Conservation (phyloP, 441 rosid genomes). For the Hypseocharis bilobata region DNA sequence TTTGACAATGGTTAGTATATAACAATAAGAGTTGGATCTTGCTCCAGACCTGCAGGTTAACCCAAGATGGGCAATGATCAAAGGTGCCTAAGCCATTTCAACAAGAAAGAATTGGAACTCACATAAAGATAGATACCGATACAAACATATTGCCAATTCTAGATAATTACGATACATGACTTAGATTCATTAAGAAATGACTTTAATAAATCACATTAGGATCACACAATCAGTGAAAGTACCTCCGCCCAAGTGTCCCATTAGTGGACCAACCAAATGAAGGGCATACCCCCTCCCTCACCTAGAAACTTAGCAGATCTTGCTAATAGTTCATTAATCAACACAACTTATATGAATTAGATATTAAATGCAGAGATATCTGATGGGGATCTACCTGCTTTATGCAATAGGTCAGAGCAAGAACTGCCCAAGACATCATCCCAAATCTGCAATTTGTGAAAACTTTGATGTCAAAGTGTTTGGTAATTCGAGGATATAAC, state of each 20-base stretch:
- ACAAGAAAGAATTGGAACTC: neutral
- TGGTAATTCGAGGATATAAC: slow-evolving; percentile 91
- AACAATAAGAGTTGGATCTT: slow-evolving; percentile 6
- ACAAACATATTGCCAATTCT: neutral
- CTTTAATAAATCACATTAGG: neutral
- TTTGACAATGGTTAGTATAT: neutral
- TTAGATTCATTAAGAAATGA: neutral
- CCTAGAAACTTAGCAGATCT: slow-evolving; percentile 2
- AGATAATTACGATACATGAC: neutral
- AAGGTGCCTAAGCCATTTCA: slow-evolving; percentile 1
- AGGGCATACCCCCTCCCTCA: neutral
- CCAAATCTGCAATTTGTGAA: slow-evolving; percentile 98
- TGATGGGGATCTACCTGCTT: slow-evolving; percentile 57
- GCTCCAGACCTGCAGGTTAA: neutral
- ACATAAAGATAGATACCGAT: neutral
- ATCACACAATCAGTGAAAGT: slow-evolving; percentile 1
- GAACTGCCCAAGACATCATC: slow-evolving; percentile 99
- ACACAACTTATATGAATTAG: neutral
- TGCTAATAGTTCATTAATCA: neutral
- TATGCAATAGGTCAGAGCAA: slow-evolving; percentile 87
- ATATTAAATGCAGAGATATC: slow-evolving; percentile 9
- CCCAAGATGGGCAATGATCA: neutral
- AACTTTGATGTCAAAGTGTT: slow-evolving; percentile 87
- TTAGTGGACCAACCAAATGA: neutral
- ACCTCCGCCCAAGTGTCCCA: neutral